Base-by-base conservation (phyloP, 1,284 basidiomycete species). In the Cutaneotrichosporon sp. region DNA sequence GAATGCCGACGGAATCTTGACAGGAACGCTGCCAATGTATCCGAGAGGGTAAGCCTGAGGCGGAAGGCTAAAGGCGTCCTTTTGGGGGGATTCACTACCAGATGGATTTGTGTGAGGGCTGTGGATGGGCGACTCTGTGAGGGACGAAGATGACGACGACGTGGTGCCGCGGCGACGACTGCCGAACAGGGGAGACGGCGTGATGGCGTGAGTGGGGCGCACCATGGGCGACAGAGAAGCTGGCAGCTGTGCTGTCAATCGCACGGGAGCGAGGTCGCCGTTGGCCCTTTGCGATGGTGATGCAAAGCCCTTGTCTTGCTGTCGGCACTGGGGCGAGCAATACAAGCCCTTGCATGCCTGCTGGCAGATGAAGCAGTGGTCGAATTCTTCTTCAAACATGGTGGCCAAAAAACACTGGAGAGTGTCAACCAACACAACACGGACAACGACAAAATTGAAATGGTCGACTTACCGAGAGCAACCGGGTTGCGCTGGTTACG, bases 321-420 rank as follows among this genome's bases (percentile, higher is more conserved):
- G 58, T 23, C 65, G 58, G 59, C 71, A 73, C 43, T 68, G 65
- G 3, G 64, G 61, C 2, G 71, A 73, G 64, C 71, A 73, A 60
- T 71, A 73, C 33, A 73, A 62, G n/a, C 69, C 70, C 55, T 65
- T 67, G 56, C 63, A 67, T 30, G 69, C 62, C 52, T 55, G 49
- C 54, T 69, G 63, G 59, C 71, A 73, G 58, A 71, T 73, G 59
- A 69, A 71, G 61, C 71, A 73, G 48, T 66, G 57, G 49, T 69
- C 68, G 48, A 68, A 68, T 48, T 70, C 70, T 49, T 72, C 70
- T 55, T 73, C 71, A 44, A 73, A 73, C 71, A 73, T 73, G 14
- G 35, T 44, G 35, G 38, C 14, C 10, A n/a, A 34, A 22, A 36
- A 22, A 43, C 9, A 15, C 18, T 43, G 41, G 22, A 43, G 22